Evolutionary conservation across 148 eudicot species (phyloP), one percentile per base, ranked within the genome.

Genomic region (Rhododendron mucronatum): DNA sequence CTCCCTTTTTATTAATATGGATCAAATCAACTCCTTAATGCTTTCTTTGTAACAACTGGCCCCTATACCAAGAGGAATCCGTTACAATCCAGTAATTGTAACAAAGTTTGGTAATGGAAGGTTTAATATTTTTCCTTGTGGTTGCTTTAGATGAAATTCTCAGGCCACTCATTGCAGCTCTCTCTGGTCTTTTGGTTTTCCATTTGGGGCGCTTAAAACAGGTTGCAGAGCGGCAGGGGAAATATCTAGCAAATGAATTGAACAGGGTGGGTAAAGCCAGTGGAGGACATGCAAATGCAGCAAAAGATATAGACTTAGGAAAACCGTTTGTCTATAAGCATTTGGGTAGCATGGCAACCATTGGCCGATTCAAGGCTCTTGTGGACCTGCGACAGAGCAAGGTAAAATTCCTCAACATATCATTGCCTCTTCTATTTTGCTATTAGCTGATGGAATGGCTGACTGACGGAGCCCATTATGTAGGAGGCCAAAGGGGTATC

Each of bases 211-310:
- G 59, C 80, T 30, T 87, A 83, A 53, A 85, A 65, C 89, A 96
- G 99, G 99, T 97, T 82, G 99, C 99, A 35, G 99, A 97, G 92
- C 91, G 99, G 82, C 98, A 97, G 86, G 99, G 99, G 48, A 95
- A 94, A 83, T 97, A 94, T 87, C 85, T 95, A 39, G 97, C 99
- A 45, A 83, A 61, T 45, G 89, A 86, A 39, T 85, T 97, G 92
- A 97, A 97, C 90, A 90, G 15, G 82, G 51, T 97, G 14, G 98
- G 96, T 30, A 92, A 93, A 88, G 93, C 91, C 63, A 96, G 97
- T 7, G 95, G 96, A 16, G 98, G 95, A 37, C 95, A 86, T 85
- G 98, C 99, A 61, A 90, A 91, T 85, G 87, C 90, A 37, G 89
- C 91, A 73, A 86, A 90, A 65, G 93, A 94, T 20, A 63, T 92